Base-by-base conservation (phyloP, 768 basidiomycete genomes). In the Paxillus ammoniavirescens region DNA sequence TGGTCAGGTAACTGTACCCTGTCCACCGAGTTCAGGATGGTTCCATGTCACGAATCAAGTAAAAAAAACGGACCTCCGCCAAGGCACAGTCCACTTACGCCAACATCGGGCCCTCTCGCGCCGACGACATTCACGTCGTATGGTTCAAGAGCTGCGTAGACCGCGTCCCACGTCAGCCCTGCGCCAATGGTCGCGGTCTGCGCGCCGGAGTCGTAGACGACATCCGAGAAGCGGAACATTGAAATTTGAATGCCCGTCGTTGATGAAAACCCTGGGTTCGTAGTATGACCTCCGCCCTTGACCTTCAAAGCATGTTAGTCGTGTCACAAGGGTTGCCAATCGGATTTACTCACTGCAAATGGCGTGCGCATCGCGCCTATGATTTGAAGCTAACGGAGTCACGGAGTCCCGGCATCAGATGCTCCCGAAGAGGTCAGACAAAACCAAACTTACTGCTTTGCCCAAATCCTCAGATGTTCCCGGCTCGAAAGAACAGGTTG, bases 1-100 rank as follows among this genome's bases (percentile, higher is more conserved):
- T 85, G 0, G 79, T 79, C 56, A 75, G 70, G 77, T 77, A 85
- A 2, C 82, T 84, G 57, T 81, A 86, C 1, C 84, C 83, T 75
- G 31, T 13, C 3, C 42, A 17, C 17, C 21, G 31, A 23, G 36
- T 26, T 18, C 33, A 38, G 4, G 8, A 30, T 18, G 31, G 17
- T n/a, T 14, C 14, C 38, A 30, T 9, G 10, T 35, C 13, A 45
- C 73, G 79, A 3, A 23, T 13, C 2, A 21, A 43, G 1, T 13
- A 30, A 80, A 26, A 8, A 38, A 7, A 13, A 45, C 61, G 46
- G 30, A 73, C 73, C 81, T 74, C 83, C 82, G 5, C 82, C 82
- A 0, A 83, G 70, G 3, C 70, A 73, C 48, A 82, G 77, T 2
- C 82, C 81, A 14, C 75, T 81, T 9, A 82, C 81, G 23, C 82